Conservation (phyloP, 2,329 filamentous ascomycete species). For the Talaromyces rugulosus region DNA sequence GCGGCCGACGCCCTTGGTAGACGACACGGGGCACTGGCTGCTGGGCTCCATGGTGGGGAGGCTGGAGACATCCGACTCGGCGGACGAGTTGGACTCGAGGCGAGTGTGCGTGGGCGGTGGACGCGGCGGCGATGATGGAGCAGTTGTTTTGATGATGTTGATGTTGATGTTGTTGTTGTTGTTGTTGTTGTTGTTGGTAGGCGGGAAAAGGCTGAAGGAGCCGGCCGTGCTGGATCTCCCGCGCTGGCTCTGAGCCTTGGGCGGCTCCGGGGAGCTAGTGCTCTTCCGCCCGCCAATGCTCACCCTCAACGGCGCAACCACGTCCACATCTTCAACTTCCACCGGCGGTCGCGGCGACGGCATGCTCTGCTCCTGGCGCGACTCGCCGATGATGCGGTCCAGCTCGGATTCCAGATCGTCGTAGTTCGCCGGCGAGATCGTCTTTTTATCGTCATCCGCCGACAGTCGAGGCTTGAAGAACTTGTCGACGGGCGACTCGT, state of each 20-base stretch:
- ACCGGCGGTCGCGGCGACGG: neutral
- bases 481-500: slow-evolving; percentile 4
- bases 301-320: slow-evolving; percentile 1
- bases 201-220: slow-evolving; percentile 5
- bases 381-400: slow-evolving; percentile 19
- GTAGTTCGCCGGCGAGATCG: slow-evolving; percentile 30
- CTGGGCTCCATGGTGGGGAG: neutral
- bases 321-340: neutral
- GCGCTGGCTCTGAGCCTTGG: neutral
- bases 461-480: slow-evolving; percentile 1
- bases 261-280: neutral
- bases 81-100: neutral
- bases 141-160: neutral
- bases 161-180: neutral
- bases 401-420: slow-evolving; percentile 35
- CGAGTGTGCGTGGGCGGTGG: neutral
- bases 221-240: neutral
- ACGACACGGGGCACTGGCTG: neutral
- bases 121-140: neutral
- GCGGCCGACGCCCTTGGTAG: slow-evolving; percentile 1
- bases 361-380: neutral
- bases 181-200: neutral
- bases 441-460: slow-evolving; percentile 12
- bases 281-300: neutral
- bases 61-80: neutral